These are phyloP conservation scores for Arachis stenosperma DNA, from an alignment of 306 rosid genomes.

Conservation along the genomic window DNA sequence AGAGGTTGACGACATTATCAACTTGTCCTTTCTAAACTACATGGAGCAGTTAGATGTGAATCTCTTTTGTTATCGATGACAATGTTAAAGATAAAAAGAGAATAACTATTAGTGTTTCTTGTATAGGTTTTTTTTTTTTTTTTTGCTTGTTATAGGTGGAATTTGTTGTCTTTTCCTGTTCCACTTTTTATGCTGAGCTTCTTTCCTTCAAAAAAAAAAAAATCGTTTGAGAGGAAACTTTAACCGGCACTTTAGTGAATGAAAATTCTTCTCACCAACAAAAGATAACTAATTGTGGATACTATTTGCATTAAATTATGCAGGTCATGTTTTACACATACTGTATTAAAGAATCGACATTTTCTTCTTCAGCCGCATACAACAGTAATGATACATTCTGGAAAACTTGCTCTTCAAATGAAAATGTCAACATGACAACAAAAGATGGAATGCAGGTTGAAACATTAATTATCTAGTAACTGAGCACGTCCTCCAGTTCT, in stretches of 20 bases:
- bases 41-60: too few species aligned
- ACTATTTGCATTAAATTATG: not conserved
- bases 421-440: constrained; percentile 22
- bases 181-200: too few species aligned
- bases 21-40: too few species aligned
- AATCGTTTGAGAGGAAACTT: not conserved
- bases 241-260: not conserved
- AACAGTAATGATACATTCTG: constrained; percentile 17
- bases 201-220: not conserved
- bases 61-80: too few species aligned
- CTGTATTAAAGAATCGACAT: not conserved
- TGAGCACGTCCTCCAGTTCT: not conserved
- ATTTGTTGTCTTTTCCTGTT: too few species aligned
- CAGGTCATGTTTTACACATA: constrained; percentile 21
- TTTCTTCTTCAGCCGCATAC: constrained; percentile 9
- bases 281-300: not conserved
- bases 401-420: constrained; percentile 34
- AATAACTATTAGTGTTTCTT: too few species aligned
- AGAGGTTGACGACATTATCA: too few species aligned
- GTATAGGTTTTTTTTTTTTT: too few species aligned
- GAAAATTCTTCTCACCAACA: not conserved
- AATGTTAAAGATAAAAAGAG: too few species aligned
- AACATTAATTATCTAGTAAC: constrained; percentile 27
- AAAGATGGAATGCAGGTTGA: constrained; percentile 1
- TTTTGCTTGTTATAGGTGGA: too few species aligned